Percentiles rank a stretch among this genome's conserved stretches.
Evolutionary conservation across 805 yeast species (phyloP).

Genomic region (Clavispora phyllophila): DNA sequence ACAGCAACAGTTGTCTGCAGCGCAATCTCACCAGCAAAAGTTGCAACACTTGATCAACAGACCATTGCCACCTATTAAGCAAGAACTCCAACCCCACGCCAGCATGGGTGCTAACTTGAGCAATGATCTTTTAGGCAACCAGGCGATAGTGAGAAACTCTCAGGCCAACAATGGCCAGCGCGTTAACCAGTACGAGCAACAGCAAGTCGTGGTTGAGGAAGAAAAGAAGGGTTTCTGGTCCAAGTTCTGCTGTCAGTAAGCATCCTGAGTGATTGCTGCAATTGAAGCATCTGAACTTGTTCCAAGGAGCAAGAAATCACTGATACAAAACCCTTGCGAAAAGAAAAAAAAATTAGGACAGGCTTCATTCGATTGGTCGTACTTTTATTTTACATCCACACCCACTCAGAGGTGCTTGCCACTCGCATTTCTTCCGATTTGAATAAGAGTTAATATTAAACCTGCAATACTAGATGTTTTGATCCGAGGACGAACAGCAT

Average conservation of each 20-base stretch:
- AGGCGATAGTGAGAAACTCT: slow-evolving; percentile 19
- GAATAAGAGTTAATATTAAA: neutral
- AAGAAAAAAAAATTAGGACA: neutral
- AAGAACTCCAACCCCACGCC: slow-evolving; percentile 26
- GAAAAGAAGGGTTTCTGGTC: slow-evolving; percentile 39
- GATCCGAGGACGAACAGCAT: neutral
- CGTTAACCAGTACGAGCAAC: slow-evolving; percentile 34
- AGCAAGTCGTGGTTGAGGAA: slow-evolving; percentile 30
- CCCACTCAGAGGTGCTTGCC: neutral
- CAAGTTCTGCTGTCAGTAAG: slow-evolving; percentile 38
- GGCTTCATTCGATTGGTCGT: neutral
- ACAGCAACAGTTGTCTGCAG: slow-evolving; percentile 38
- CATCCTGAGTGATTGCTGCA: neutral
- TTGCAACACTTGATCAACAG: slow-evolving; percentile 45
- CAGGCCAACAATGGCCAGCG: slow-evolving; percentile 21
- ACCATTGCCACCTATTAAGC: slow-evolving; percentile 45
- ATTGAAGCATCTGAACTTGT: neutral
- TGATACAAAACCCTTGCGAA: neutral
- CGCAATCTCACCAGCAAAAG: slow-evolving; percentile 45
- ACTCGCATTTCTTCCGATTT: neutral
- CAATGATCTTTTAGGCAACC: slow-evolving; percentile 19
- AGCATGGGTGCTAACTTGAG: slow-evolving; percentile 12
- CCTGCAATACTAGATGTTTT: slow-evolving; percentile 1
- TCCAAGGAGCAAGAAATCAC: neutral
- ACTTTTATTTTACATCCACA: neutral